phyloP scores from a whole-genome alignment of 108 stramenopile genomes.

The Skeletonema potamos region DNA sequence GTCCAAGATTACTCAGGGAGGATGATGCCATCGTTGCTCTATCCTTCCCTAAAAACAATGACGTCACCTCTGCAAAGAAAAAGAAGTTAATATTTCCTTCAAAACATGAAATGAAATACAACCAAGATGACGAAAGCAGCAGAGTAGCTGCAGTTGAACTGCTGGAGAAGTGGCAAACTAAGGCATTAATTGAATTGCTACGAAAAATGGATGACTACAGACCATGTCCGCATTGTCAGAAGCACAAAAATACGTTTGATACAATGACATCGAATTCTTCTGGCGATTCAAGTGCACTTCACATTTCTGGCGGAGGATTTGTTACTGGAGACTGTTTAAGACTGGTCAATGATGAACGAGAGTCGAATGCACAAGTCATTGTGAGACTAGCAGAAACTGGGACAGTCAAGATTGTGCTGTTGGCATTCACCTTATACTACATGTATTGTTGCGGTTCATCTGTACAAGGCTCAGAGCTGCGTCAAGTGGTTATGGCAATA shows the following conservation, averaged over 20 bases:
- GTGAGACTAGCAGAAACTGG: slow-evolving; percentile 16
- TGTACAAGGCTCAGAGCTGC: not conserved
- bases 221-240: slow-evolving; percentile 57
- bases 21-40: slow-evolving; percentile 65
- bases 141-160: slow-evolving; percentile 16
- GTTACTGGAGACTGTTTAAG: slow-evolving; percentile 65
- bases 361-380: slow-evolving; percentile 32
- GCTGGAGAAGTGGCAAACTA: slow-evolving; percentile 49
- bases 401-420: not conserved
- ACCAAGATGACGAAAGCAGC: slow-evolving; percentile 15
- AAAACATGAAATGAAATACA: not conserved
- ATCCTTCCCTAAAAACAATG: slow-evolving; percentile 1
- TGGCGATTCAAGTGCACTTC: not conserved
- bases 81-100: not conserved
- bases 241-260: not conserved
- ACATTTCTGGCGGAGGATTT: slow-evolving; percentile 56
- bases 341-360: slow-evolving; percentile 54
- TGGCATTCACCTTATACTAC: slow-evolving; percentile 24
- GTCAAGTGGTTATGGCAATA: slow-evolving; percentile 34
- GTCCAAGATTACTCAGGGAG: slow-evolving; percentile 47
- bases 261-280: not conserved
- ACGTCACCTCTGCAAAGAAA: not conserved
- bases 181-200: slow-evolving; percentile 55
- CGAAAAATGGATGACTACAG: slow-evolving; percentile 60
- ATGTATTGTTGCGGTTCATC: slow-evolving; percentile 10